Base-by-base conservation (phyloP, 257 asterid species). In the Jacaranda copaia region DNA sequence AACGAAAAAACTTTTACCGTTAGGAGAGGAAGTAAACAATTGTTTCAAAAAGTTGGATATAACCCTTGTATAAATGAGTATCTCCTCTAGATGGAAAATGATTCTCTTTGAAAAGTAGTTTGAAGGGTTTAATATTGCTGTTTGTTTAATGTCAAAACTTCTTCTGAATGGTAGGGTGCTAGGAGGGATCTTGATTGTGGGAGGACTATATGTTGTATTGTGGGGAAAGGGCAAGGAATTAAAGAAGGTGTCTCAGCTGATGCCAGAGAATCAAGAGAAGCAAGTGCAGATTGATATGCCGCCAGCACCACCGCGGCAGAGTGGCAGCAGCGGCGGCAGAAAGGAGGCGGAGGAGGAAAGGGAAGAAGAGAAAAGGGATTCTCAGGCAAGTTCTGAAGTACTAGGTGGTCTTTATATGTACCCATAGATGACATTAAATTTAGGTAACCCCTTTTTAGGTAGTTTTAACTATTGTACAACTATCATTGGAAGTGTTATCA, bases 211-310 rank as follows among this genome's bases (percentile, higher is more conserved):
- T 65, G n/a, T 70, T 15, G 89, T 89, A 12, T 65, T 89, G 63
- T 85, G 90, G 90, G 92, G 92, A 15, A 87, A 82, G 66, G 85
- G 84, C 35, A 80, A 62, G 66, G 90, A 87, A 59, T 13, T 79
- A 64, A 87, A 79, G 74, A 81, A 70, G 51, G 69, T 57, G 46
- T 77, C 82, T 0, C 86, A 74, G 45, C 40, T 82, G 83, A 78
- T 77, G 87, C 87, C 89, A 6, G 82, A 74, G 13, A 55, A 48
- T 69, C 43, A 70, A 51, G 78, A 59, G 60, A 56, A 20, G 25
- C 78, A 61, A 8, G 62, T 60, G 48, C 55, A n/a, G 5, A 11
- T 61, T 10, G 79, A 70, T 9, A 51, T 81, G 64, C 61, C 65
- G 6, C 14, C 51, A 1, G 70, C 32, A 20, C 14, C 56, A 8